A percentile compares a stretch with the other conserved stretches of the same genome.
Conservation (phyloP, 306 rosid species). For the Alnus rubra region DNA sequence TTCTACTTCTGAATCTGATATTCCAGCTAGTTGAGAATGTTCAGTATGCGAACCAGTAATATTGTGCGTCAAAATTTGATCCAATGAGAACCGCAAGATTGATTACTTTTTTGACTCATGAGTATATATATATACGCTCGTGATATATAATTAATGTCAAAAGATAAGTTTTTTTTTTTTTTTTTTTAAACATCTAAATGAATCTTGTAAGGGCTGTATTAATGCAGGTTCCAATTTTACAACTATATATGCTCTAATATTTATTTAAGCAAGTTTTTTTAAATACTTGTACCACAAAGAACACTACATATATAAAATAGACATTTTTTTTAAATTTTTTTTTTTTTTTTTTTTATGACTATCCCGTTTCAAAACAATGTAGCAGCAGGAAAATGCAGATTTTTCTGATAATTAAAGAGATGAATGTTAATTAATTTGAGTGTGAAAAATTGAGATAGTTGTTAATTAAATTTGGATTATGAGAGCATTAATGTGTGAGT, state of each 20-base stretch:
- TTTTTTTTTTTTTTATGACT: neutral
- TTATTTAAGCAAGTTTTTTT: neutral
- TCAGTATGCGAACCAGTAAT: neutral
- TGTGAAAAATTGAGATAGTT: too few relatives aligned
- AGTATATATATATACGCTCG: neutral
- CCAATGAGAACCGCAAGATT: neutral
- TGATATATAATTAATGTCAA: conserved; percentile 5
- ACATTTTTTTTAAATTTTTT: neutral
- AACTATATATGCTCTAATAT: neutral
- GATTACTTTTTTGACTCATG: neutral
- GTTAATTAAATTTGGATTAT: too few relatives aligned
- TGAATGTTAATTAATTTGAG: too few relatives aligned
- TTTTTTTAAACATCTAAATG: neutral
- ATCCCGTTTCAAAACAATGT: neutral
- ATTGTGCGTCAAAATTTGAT: neutral
- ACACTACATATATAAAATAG: too few relatives aligned
- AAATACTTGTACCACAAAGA: neutral
- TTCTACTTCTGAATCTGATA: neutral
- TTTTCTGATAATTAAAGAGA: too few relatives aligned
- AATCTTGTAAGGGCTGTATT: neutral
- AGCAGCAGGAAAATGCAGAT: neutral
- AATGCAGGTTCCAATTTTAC: neutral
- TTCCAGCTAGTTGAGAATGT: neutral
- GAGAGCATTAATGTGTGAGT: too few relatives aligned
- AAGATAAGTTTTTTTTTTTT: neutral